Evolutionary conservation across 2,329 filamentous ascomycete species (phyloP).

Genomic region (Ophiostoma pallidulum): DNA sequence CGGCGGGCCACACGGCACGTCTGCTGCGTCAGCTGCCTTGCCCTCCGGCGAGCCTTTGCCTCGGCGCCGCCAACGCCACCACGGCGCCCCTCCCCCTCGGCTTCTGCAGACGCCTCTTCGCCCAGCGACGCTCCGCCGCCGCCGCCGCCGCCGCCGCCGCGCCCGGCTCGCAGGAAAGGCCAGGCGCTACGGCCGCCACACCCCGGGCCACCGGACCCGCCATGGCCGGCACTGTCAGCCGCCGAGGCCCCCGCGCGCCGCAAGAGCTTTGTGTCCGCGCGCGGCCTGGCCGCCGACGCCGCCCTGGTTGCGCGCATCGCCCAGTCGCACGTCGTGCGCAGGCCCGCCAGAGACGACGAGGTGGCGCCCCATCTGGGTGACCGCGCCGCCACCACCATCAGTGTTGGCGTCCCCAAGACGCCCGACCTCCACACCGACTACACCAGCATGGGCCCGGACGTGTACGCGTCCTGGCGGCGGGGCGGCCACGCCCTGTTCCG

Average conservation of each 20-base stretch:
- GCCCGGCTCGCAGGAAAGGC: neutral
- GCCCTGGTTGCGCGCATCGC: neutral
- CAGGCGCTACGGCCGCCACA: neutral
- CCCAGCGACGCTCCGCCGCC: neutral
- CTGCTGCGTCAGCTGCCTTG: neutral
- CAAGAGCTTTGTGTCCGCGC: neutral
- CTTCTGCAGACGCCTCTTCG: neutral
- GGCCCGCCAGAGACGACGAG: too few species aligned
- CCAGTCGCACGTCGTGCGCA: too few species aligned
- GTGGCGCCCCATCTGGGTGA: too few species aligned
- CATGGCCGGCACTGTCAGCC: slow-evolving; percentile 1
- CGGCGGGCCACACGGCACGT: too few species aligned
- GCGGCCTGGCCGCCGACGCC: neutral
- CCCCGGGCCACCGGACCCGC: slow-evolving; percentile 6
- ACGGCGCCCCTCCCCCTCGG: too few species aligned
- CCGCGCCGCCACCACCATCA: too few species aligned
- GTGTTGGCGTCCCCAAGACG: neutral
- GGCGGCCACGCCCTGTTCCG: slow-evolving; percentile 1
- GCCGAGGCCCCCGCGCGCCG: neutral
- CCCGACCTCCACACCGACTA: slow-evolving; percentile 7
- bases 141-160: neutral
- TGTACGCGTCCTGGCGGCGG: slow-evolving; percentile 2
- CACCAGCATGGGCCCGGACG: slow-evolving; percentile 7
- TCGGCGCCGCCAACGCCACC: neutral
- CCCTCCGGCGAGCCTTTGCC: neutral